Evolutionary conservation across 495 filamentous ascomycete species (phyloP), one percentile per base, ranked within the genome.

Genomic region (Neurospora pannonica): DNA sequence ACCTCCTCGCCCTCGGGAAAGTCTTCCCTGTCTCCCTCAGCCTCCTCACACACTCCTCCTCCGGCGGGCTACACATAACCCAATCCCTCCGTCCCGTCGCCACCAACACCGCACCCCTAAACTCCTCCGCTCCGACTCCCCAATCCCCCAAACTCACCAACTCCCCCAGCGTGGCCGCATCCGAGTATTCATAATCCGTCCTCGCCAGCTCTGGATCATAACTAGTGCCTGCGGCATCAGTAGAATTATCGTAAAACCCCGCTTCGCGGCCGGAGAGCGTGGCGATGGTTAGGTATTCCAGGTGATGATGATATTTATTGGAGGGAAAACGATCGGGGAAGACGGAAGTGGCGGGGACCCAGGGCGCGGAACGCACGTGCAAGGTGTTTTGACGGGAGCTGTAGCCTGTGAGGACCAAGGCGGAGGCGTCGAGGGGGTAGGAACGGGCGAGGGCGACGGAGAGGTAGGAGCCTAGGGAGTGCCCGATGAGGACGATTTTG

Each of bases 401-500:
- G 48, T 69, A 76, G 31, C 75, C 75, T 24, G 75, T 79, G 5
- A 81, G 71, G 28, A 82, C 72, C 0, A 75, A 34, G 5, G 76
- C 77, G 71, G 77, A 42, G 15, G 76, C 39, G 36, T 76, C 74
- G 36, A 72, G 39, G 15, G 79, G 80, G 71, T 82, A 75, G 8
- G 71, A 36, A 0, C 74, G 72, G 19, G 75, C 75, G 5, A 79
- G 71, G 28, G 43, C 4, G 11, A 76, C 73, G 11, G 70, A 76
- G 42, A 81, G 40, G n/a, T 77, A 21, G 37, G 78, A 80, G 70
- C 79, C 80, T 54, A 75, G 74, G 24, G 78, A 79, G 71, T 75
- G 69, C 10, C 75, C 75, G 4, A 80, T 76, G 1, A 71, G 73
- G 19, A 78, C 75, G 17, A 81, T 62, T n/a, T 78, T 77, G 8